Evolutionary conservation across 768 basidiomycete genomes (phyloP).

Genomic region (Amanita thiersii): DNA sequence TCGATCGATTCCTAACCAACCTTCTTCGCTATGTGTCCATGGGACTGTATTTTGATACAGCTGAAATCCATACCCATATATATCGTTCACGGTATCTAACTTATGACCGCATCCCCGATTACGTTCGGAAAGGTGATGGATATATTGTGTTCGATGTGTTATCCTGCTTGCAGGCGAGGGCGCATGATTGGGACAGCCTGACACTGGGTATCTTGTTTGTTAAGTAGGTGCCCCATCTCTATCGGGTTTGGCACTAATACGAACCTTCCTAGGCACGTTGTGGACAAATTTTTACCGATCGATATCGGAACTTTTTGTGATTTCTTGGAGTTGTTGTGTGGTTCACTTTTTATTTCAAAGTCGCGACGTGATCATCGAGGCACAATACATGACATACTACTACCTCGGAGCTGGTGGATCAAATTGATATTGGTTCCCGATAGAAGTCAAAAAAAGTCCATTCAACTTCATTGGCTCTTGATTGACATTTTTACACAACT

Average conservation of each 20-base stretch:
- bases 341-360: slow-evolving; percentile 27
- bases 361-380: slow-evolving; percentile 13
- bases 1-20: slow-evolving; percentile 27
- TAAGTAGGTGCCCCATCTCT: slow-evolving; percentile 23
- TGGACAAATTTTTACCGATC: slow-evolving; percentile 27
- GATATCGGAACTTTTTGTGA: slow-evolving; percentile 44
- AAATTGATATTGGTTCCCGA: slow-evolving; percentile 12
- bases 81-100: slow-evolving; percentile 21
- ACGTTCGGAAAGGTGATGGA: slow-evolving; percentile 11
- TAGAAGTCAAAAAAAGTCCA: slow-evolving; percentile 4
- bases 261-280: slow-evolving; percentile 30
- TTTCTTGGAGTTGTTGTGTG: slow-evolving; percentile 40
- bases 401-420: slow-evolving; percentile 49
- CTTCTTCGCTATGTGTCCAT: slow-evolving; percentile 29
- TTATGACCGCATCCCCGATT: slow-evolving; percentile 9
- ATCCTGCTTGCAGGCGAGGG: slow-evolving; percentile 17
- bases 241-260: neutral
- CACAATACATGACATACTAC: slow-evolving; percentile 34
- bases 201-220: slow-evolving; percentile 30
- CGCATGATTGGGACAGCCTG: slow-evolving; percentile 17
- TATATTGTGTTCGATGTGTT: slow-evolving; percentile 17
- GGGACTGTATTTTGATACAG: slow-evolving; percentile 27
- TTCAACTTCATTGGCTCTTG: slow-evolving; percentile 11
- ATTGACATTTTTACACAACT: slow-evolving; percentile 17
- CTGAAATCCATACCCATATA: slow-evolving; percentile 25